Evolutionary conservation across 495 filamentous ascomycete species (phyloP), one percentile per base, ranked within the genome.

Genomic region (Hyaloscypha hepaticicola): DNA sequence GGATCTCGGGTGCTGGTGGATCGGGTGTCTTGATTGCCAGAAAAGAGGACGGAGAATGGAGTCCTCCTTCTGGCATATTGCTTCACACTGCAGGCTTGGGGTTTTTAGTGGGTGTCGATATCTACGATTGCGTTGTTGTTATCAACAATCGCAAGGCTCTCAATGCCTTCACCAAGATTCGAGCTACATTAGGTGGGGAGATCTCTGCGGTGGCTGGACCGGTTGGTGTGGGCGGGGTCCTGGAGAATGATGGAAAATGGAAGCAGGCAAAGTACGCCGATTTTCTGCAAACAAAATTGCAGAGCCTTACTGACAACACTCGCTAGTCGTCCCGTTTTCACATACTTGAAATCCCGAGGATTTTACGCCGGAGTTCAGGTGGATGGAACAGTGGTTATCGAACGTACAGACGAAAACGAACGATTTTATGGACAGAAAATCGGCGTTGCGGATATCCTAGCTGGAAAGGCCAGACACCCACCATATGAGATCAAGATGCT

Each of bases 121-220:
- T 96, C 63, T 97, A 96, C 79, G 93, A 97, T 72, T 96, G 92
- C 72, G 87, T 96, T 22, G 82, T 97, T 0, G 87, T 97, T 6
- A 93, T 96, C 73, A 97, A 96, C 75, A 91, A 88, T 24, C 83
- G 87, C 25, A 83, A 89, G 58, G 92, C 90, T 6, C 78, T 96
- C 29, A 88, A 93, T 58, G 83, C 89, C 0, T 95, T 97, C 75
- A 90, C 88, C 48, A 87, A 85, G 53, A 77, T 93, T 14, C 85
- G 88, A 41, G 84, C 89, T 64, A 93, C 90, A 1, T 76, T 97
- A 9, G 92, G 92, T 1, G 85, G 86, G 33, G 91, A 96, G 72
- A 79, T 95, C 58, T 90, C 83, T 69, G 87, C 89, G 11, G 82
- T 87, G 8, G 87, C 91, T 16, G 93, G 93, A 0, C 92, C 92